Evolutionary conservation across 1,284 basidiomycete genomes (phyloP).

Genomic region (Microbotryomycetes sp.): DNA sequence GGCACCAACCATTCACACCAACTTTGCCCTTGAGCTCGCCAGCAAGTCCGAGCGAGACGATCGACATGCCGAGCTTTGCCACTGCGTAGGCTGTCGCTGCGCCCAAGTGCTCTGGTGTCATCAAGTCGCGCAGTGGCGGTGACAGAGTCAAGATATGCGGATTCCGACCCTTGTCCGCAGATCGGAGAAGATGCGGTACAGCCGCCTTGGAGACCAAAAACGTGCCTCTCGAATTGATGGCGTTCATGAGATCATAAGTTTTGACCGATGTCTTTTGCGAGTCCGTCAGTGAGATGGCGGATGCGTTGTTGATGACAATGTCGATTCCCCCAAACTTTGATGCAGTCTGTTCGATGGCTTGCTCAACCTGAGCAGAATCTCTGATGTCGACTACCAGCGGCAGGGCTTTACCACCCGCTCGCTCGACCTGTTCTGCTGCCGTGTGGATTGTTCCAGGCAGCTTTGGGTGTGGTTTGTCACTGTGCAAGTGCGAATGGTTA

Average conservation of each 20-base stretch:
- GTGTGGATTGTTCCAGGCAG: slow-evolving; percentile 40
- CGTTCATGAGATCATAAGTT: slow-evolving; percentile 32
- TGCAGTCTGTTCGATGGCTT: slow-evolving; percentile 28
- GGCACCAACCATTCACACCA: slow-evolving; percentile 36
- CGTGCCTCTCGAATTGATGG: slow-evolving; percentile 37
- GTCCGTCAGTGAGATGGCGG: slow-evolving; percentile 37
- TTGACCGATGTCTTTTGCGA: slow-evolving; percentile 33
- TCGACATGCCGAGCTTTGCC: slow-evolving; percentile 38
- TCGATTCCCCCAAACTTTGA: slow-evolving; percentile 37
- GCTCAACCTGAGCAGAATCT: slow-evolving; percentile 32
- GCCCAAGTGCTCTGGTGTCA: slow-evolving; percentile 16
- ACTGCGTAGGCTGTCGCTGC: slow-evolving; percentile 35
- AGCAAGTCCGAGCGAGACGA: slow-evolving; percentile 35
- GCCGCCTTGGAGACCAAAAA: slow-evolving; percentile 35
- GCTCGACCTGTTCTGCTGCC: slow-evolving; percentile 37
- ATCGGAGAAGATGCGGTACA: slow-evolving; percentile 36
- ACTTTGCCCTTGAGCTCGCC: slow-evolving; percentile 35
- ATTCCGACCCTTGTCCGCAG: slow-evolving; percentile 25
- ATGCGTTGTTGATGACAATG: slow-evolving; percentile 40
- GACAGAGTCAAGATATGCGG: slow-evolving; percentile 39
- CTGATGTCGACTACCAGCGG: slow-evolving; percentile 40
- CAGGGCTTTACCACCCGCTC: slow-evolving; percentile 32
- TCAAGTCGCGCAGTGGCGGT: slow-evolving; percentile 34
- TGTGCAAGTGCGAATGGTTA: not conserved
- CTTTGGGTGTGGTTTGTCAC: slow-evolving; percentile 29